These are phyloP conservation scores for Catharanthus roseus DNA, from an alignment of 257 asterid genomes.

Conservation along the genomic window DNA sequence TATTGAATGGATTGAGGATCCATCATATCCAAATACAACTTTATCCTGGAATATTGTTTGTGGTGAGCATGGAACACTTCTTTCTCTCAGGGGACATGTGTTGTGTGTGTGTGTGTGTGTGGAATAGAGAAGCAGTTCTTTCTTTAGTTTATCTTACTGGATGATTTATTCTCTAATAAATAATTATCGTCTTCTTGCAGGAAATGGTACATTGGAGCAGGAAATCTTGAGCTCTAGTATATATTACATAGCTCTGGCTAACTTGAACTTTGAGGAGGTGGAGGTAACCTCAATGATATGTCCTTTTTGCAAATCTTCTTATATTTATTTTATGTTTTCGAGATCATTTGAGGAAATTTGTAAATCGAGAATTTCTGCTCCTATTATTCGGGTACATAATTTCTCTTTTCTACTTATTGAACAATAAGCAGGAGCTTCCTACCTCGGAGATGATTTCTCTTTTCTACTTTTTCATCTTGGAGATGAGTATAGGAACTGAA, in stretches of 20 bases:
- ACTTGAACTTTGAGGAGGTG: constrained; percentile 20
- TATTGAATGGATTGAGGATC: constrained; percentile 20
- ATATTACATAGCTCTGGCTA: constrained; percentile 16
- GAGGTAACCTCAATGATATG: constrained; percentile 10
- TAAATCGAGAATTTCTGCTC: neutral
- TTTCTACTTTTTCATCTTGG: neutral
- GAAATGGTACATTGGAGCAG: constrained; percentile 21
- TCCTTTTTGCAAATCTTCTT: neutral
- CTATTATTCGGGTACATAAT: neutral
- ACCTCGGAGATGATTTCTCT: neutral
- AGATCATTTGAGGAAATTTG: neutral
- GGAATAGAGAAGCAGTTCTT: neutral
- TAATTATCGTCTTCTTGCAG: neutral
- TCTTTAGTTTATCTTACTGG: constrained; percentile 10
- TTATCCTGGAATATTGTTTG: constrained; percentile 17
- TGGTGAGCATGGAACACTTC: constrained; percentile 2
- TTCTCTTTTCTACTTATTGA: neutral
- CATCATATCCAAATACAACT: constrained; percentile 12
- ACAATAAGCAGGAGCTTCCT: neutral
- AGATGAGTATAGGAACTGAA: neutral
- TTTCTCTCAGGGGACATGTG: neutral
- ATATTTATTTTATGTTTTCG: neutral
- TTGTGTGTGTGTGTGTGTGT: neutral
- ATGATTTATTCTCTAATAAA: neutral
- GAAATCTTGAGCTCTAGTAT: constrained; percentile 13